A percentile compares a stretch with the other conserved stretches of the same genome.
Conservation (phyloP, 2,329 filamentous ascomycete species). For the Fusarium miscanthi region DNA sequence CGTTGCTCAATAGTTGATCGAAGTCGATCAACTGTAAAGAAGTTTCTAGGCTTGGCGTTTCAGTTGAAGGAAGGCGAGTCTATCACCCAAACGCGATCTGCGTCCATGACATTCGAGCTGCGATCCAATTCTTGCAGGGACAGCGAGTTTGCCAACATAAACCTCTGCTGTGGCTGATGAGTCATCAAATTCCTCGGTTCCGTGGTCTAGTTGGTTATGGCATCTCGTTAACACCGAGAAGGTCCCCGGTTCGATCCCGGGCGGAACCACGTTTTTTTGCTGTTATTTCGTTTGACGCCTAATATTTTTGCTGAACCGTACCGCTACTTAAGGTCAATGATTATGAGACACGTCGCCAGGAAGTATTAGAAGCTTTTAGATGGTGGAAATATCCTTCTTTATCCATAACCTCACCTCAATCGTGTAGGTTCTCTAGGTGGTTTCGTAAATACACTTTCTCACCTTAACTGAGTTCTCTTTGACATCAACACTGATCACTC, state of each 20-base stretch:
- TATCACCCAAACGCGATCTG: background rate
- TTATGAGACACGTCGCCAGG: too few relatives aligned
- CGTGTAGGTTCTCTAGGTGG: background rate
- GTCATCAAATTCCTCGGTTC: background rate
- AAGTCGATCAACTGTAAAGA: background rate
- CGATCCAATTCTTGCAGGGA: background rate
- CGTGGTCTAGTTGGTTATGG: slow-evolving; percentile 17
- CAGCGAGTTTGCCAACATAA: accelerated
- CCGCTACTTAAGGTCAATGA: accelerated
- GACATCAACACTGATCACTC: background rate
- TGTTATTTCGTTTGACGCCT: background rate
- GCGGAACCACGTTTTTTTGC: slow-evolving; percentile 3
- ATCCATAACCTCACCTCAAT: background rate
- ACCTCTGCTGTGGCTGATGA: accelerated
- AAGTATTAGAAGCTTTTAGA: background rate
- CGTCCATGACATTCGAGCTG: too few relatives aligned
- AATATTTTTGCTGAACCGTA: background rate
- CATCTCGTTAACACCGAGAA: slow-evolving; percentile 17
- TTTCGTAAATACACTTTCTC: background rate
- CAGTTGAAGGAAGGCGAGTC: background rate
- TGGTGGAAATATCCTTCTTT: background rate
- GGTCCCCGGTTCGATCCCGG: slow-evolving; percentile 20
- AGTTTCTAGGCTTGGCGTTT: background rate
- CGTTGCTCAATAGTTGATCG: accelerated
- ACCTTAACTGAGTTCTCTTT: background rate